Conservation (phyloP, 2,329 filamentous ascomycete species). For the Penicillium sp. region DNA sequence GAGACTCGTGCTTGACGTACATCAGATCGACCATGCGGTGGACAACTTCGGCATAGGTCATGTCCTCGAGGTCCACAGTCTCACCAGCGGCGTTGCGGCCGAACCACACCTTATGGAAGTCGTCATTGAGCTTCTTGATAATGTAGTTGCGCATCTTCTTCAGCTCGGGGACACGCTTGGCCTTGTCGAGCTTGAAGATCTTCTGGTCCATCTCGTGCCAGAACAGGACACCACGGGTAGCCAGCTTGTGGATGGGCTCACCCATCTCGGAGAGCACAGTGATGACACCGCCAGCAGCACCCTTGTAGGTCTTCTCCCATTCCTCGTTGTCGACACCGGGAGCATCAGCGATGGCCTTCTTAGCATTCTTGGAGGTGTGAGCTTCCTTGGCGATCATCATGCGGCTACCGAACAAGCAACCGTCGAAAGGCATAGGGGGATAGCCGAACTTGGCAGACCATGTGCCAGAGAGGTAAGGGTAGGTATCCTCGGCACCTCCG, state of each 20-base stretch:
- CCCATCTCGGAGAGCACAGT: constrained; percentile 99
- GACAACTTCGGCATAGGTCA: constrained; percentile 90
- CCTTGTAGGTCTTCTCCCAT: constrained; percentile 95
- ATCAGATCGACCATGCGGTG: constrained; percentile 86
- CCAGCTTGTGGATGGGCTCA: constrained; percentile 98
- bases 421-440: constrained; percentile 92
- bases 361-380: constrained; percentile 82
- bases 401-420: constrained; percentile 85
- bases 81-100: constrained; percentile 79
- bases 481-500: constrained; percentile 85
- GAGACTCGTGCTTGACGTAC: constrained; percentile 85
- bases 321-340: constrained; percentile 77
- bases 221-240: constrained; percentile 91
- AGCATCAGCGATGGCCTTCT: constrained; percentile 87
- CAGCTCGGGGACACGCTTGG: constrained; percentile 84
- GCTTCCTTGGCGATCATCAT: constrained; percentile 96
- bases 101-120: constrained; percentile 98
- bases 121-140: constrained; percentile 92
- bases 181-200: constrained; percentile 95
- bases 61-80: constrained; percentile 87
- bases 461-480: constrained; percentile 84
- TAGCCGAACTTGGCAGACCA: constrained; percentile 90
- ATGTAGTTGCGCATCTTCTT: constrained; percentile 89
- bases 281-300: constrained; percentile 87
- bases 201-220: constrained; percentile 99